phyloP scores from a whole-genome alignment of 108 stramenopile genomes.

The Cyclotella baltica region DNA sequence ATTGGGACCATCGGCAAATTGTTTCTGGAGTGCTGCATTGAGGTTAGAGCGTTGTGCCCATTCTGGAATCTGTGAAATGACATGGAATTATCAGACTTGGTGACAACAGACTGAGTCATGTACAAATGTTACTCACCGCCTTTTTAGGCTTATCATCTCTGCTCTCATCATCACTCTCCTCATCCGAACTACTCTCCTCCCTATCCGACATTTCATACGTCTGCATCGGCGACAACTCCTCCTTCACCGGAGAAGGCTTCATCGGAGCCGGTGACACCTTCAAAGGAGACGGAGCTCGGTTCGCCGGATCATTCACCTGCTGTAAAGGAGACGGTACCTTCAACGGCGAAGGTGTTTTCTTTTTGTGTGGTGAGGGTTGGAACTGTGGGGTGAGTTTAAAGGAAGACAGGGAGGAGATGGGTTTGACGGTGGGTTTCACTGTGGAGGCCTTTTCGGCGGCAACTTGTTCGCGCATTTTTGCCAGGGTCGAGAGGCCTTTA shows the following conservation, averaged over 20 bases:
- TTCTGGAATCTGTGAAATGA: slow-evolving; percentile 53
- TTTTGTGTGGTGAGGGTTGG: too few species aligned
- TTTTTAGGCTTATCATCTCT: slow-evolving; percentile 62
- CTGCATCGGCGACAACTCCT: slow-evolving; percentile 69
- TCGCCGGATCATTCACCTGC: slow-evolving; percentile 35
- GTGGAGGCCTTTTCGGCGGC: slow-evolving; percentile 48
- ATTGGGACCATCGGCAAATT: slow-evolving; percentile 61
- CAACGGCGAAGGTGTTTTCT: too few species aligned
- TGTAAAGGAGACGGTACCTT: too few species aligned
- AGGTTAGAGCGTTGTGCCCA: slow-evolving; percentile 81
- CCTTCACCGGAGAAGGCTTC: neutral
- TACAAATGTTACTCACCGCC: slow-evolving; percentile 36
- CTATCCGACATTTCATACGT: slow-evolving; percentile 91
- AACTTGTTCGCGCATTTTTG: slow-evolving; percentile 80
- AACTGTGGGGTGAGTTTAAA: too few species aligned
- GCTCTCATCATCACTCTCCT: slow-evolving; percentile 67
- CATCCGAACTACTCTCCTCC: slow-evolving; percentile 74
- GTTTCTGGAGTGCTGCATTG: slow-evolving; percentile 72
- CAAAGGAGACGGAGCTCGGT: slow-evolving; percentile 12
- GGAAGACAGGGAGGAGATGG: slow-evolving; percentile 10
- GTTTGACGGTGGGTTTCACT: slow-evolving; percentile 12
- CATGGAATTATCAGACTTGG: neutral
- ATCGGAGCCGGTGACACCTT: too few species aligned
- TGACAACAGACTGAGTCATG: neutral
- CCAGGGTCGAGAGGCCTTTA: slow-evolving; percentile 34